Evolutionary conservation across 169 alveolate species (phyloP), one percentile per base, ranked within the genome.

Genomic region (Plasmodium falciparum): DNA sequence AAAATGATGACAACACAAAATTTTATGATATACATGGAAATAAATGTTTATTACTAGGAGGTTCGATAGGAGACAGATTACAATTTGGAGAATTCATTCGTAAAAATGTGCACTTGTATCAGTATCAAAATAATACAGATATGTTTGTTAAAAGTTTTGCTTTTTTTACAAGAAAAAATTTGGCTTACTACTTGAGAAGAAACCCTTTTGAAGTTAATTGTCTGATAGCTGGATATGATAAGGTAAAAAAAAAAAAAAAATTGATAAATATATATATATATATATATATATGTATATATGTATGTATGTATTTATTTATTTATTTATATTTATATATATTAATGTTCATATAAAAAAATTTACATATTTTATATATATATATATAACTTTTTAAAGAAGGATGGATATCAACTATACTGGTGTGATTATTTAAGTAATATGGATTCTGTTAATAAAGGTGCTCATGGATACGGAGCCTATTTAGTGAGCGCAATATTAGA

Each of bases 381-480:
- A 7, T 22, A 22, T 43, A 59, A 56, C 63, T 63, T 15, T n/a
- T 70, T 43, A 45, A 20, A 85, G 69, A 85, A 97, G 96, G 97
- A 88, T 56, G 98, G 98, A 12, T 97, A 98, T 20, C 93, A 94
- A 70, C 89, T 97, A 49, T 97, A 89, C 92, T 97, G 98, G 99
- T 93, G 97, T 75, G 99, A 97, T 88, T 96, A 97, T 73, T 85
- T 97, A 83, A 98, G 98, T 58, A 93, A 96, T 26, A 88, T 94
- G 89, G 97, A 93, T 54, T 92, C 92, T 43, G 95, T 95, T 29
- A 93, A 94, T 66, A 95, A 95, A 39, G 99, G 97, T 8, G 98
- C 97, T 33, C 99, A 97, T 75, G 99, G 99, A 1, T 97, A 96
- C 73, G 99, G 98, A 11, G 98, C 97, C 17, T 91, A 94, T 88